A percentile compares a stretch with the other conserved stretches of the same genome.
Evolutionary conservation across 1,139 yeast genomes (phyloP).

Genomic region (Sugiyamaella xylanicola): DNA sequence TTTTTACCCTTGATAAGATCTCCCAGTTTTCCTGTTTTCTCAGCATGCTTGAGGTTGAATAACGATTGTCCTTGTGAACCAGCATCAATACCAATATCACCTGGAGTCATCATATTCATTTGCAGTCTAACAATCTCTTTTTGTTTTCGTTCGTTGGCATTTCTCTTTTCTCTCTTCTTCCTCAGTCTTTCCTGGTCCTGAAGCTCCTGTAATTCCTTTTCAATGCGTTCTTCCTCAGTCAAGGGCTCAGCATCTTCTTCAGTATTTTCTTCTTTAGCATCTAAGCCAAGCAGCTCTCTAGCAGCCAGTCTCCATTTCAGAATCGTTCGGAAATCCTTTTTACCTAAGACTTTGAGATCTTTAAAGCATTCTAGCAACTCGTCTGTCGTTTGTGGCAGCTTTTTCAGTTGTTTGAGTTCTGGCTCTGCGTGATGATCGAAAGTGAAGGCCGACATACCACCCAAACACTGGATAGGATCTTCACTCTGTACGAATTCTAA

Average conservation of each 20-base stretch:
- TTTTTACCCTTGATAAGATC: constrained; percentile 79
- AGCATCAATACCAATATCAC: constrained; percentile 92
- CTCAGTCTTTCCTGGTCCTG: constrained; percentile 70
- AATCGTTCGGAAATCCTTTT: constrained; percentile 82
- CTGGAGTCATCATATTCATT: constrained; percentile 93
- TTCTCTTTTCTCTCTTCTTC: constrained; percentile 77
- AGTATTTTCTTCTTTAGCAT: constrained; percentile 49
- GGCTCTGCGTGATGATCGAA: constrained; percentile 59
- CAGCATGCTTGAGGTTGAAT: constrained; percentile 80
- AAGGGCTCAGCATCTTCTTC: constrained; percentile 62
- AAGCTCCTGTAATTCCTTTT: constrained; percentile 74
- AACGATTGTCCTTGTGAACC: constrained; percentile 82
- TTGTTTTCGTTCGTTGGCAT: constrained; percentile 78
- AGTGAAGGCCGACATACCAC: constrained; percentile 54
- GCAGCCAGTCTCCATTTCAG: constrained; percentile 89
- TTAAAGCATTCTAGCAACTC: constrained; percentile 82
- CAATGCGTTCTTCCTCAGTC: constrained; percentile 88
- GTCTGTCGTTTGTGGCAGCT: constrained; percentile 71
- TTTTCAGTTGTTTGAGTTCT: constrained; percentile 71
- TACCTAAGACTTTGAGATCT: constrained; percentile 92
- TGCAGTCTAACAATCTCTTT: constrained; percentile 90
- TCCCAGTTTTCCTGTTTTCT: constrained; percentile 78
- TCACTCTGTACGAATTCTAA: constrained; percentile 79
- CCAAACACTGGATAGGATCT: constrained; percentile 83
- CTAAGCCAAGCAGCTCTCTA: constrained; percentile 73